Conservation (phyloP, 2,329 filamentous ascomycete species). For the Penicillium brevicompactum region DNA sequence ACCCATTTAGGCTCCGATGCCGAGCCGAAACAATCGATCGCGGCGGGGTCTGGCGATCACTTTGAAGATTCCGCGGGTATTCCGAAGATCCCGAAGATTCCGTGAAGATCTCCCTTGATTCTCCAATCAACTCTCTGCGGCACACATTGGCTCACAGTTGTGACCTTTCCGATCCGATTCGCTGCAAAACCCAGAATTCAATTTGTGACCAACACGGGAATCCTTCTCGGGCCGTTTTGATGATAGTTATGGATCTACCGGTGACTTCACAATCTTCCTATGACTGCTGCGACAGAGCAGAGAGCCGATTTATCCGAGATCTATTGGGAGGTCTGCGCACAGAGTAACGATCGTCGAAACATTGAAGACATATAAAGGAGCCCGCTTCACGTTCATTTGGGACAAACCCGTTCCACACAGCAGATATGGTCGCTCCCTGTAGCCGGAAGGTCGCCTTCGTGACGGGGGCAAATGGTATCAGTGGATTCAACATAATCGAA, state of each 20-base stretch:
- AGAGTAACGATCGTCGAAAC: background rate
- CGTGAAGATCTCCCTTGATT: background rate
- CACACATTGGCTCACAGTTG: background rate
- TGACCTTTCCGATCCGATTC: background rate
- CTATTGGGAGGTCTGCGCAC: background rate
- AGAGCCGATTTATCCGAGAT: background rate
- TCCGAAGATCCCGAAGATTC: background rate
- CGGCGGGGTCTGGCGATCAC: background rate
- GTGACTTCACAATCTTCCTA: background rate
- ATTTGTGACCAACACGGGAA: too few relatives aligned
- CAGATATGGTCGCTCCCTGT: background rate
- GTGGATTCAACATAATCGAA: conserved; percentile 37
- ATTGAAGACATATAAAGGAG: background rate
- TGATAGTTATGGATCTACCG: background rate
- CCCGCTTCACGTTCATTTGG: background rate
- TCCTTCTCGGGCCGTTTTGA: too few relatives aligned
- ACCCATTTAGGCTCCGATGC: background rate
- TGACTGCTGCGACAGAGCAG: background rate
- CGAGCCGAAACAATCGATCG: background rate
- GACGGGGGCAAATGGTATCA: conserved; percentile 40
- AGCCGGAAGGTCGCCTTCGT: conserved; percentile 34
- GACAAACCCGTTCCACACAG: background rate
- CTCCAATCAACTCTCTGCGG: too few relatives aligned
- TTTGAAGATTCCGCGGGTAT: background rate
- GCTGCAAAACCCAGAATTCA: too few relatives aligned